Evolutionary conservation across 2,329 filamentous ascomycete genomes (phyloP).

Genomic region (Cladosporium phlei): DNA sequence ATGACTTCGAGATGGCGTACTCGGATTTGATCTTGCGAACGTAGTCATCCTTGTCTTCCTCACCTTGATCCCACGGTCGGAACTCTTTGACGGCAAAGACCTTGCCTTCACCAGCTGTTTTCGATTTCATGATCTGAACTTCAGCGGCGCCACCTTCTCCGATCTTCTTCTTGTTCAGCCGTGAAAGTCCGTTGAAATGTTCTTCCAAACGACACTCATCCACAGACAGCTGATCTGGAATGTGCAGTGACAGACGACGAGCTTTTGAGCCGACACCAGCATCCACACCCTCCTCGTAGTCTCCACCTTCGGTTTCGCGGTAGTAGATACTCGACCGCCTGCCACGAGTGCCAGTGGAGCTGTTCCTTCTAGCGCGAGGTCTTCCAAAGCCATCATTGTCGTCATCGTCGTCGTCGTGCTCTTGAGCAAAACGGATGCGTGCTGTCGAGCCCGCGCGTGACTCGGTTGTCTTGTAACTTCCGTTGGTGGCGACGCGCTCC

Average conservation of each 20-base stretch:
- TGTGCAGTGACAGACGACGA: conserved; percentile 28
- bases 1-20: conserved; percentile 78
- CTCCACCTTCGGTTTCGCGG: conserved; percentile 24
- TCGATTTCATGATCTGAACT: conserved; percentile 73
- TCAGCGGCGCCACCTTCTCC: conserved; percentile 80
- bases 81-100: conserved; percentile 87
- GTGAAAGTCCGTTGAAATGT: conserved; percentile 59
- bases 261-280: conserved; percentile 33
- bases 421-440: conserved; percentile 11
- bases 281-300: conserved; percentile 28
- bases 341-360: conserved; percentile 25
- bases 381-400: conserved; percentile 1
- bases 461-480: not conserved
- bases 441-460: conserved; percentile 4
- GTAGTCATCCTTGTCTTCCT: conserved; percentile 66
- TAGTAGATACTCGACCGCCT: conserved; percentile 31
- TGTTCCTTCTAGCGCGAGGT: conserved; percentile 21
- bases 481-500: conserved; percentile 9
- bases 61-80: conserved; percentile 63
- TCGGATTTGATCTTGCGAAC: conserved; percentile 88
- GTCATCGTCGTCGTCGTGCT: not conserved
- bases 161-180: conserved; percentile 67
- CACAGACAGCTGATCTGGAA: conserved; percentile 29
- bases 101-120: conserved; percentile 53
- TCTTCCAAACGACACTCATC: conserved; percentile 41